phyloP scores from a whole-genome alignment of 768 basidiomycete genomes.

The Sarcodon aspratus region DNA sequence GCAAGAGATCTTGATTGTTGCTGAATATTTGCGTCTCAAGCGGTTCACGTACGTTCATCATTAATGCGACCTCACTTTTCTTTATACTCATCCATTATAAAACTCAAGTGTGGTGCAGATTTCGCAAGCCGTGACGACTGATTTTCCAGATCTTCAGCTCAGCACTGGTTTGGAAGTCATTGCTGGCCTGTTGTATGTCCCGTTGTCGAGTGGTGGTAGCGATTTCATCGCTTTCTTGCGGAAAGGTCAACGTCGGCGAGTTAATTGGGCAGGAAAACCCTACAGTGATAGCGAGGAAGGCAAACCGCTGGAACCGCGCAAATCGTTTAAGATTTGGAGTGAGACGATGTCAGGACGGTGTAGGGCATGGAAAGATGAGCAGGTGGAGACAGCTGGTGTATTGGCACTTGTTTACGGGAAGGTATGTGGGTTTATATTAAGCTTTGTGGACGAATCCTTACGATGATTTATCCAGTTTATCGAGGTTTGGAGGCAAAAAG shows the following conservation, averaged over 20 bases:
- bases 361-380: constrained; percentile 71
- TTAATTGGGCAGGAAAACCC: constrained; percentile 75
- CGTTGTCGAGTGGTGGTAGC: constrained; percentile 56
- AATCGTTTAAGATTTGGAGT: constrained; percentile 71
- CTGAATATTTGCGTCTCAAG: too few relatives aligned
- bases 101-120: constrained; percentile 49
- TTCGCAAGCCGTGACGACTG: constrained; percentile 52
- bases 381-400: constrained; percentile 73
- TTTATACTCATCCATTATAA: constrained; percentile 66
- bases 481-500: too few relatives aligned
- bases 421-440: constrained; percentile 18
- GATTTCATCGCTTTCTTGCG: constrained; percentile 78
- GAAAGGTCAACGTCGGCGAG: constrained; percentile 60
- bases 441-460: background rate
- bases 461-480: constrained; percentile 43
- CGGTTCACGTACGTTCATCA: too few relatives aligned
- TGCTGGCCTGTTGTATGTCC: constrained; percentile 66
- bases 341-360: constrained; percentile 61
- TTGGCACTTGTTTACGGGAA: constrained; percentile 72
- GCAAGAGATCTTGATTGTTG: too few relatives aligned
- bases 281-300: constrained; percentile 26
- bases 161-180: constrained; percentile 51
- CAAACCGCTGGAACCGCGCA: constrained; percentile 56
- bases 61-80: too few relatives aligned
- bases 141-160: constrained; percentile 63